Evolutionary conservation across 139 green algal genomes (phyloP).

Genomic region (Bryopsis sp.): DNA sequence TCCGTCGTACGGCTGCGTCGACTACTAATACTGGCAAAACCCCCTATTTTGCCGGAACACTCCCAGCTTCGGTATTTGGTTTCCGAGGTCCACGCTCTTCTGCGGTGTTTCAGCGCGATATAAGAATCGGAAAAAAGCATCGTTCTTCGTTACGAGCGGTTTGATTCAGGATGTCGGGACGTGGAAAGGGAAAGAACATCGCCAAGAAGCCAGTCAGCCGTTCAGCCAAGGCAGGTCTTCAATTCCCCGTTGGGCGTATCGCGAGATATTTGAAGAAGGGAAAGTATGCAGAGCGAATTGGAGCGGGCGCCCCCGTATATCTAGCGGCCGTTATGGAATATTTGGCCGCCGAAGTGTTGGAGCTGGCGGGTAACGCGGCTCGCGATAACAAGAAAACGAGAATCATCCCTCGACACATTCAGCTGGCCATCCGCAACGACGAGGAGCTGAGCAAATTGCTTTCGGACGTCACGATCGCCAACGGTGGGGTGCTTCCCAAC

Average conservation of each 20-base stretch:
- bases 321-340: conserved; percentile 55
- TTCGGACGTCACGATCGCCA: conserved; percentile 60
- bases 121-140: too few species aligned
- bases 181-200: conserved; percentile 19
- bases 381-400: conserved; percentile 89
- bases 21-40: too few species aligned
- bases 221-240: conserved; percentile 71
- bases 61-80: too few species aligned
- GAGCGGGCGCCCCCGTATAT: conserved; percentile 53
- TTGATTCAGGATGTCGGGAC: conserved; percentile 26
- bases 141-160: too few species aligned
- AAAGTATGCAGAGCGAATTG: conserved; percentile 52
- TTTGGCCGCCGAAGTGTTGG: conserved; percentile 60
- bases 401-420: conserved; percentile 77
- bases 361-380: conserved; percentile 78
- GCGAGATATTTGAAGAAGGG: conserved; percentile 73
- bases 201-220: conserved; percentile 54
- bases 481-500: conserved; percentile 75
- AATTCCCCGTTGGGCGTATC: conserved; percentile 77
- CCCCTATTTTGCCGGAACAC: too few species aligned
- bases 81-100: too few species aligned
- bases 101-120: too few species aligned
- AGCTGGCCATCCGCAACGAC: conserved; percentile 87
- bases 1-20: too few species aligned
- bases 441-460: conserved; percentile 92